Evolutionary conservation across 129 eudicot genomes (phyloP), one percentile per base, ranked within the genome.

Genomic region (Chrysanthemum lavandulifolium): DNA sequence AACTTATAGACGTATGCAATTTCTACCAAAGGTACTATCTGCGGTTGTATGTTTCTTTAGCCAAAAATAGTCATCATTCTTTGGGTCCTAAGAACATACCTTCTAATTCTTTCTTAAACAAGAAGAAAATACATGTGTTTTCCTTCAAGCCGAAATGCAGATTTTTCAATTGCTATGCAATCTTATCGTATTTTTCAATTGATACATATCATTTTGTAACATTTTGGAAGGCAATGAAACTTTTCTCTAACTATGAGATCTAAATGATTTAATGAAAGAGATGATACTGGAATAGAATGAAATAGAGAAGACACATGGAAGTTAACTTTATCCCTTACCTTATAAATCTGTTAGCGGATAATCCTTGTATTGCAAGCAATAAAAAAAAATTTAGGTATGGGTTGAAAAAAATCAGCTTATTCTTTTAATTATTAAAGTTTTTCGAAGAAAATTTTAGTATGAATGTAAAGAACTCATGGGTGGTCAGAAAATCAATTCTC

Each of bases 361-460:
- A 63, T 53, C 56, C 54, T 54, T 65, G 78, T 13, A 65, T n/a
- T 3, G 57, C n/a, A 73, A 60, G 76, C 68, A 59, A 59, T 25
- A 21, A 10, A 43, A 40, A 13, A 71, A 57, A 5, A 13, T 19
- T 40, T 13, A 10, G 57, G 45, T 72, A 43, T 71, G 25, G 14
- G 58, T 60, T 6, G n/a, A 62, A 19, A 51, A 52, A 29, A 63
- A 33, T 33, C 54, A 7, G 5, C 53, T 15, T 63, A 50, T 51
- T 49, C 62, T 13, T 52, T 27, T 16, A 33, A 52, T 52, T 14
- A 49, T 29, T 21, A 1, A 19, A 25, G 25, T 60, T 25, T 16
- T 1, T 1, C 18, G 18, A 9, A 68, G 48, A 61, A 50, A 61
- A 25, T 9, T 61, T 48, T 21, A 27, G 47, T 73, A 14, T 61